Percentiles rank a stretch among this genome's conserved stretches.
phyloP scores from a whole-genome alignment of 495 filamentous ascomycete genomes.

The Aspergillus egyptiacus region DNA sequence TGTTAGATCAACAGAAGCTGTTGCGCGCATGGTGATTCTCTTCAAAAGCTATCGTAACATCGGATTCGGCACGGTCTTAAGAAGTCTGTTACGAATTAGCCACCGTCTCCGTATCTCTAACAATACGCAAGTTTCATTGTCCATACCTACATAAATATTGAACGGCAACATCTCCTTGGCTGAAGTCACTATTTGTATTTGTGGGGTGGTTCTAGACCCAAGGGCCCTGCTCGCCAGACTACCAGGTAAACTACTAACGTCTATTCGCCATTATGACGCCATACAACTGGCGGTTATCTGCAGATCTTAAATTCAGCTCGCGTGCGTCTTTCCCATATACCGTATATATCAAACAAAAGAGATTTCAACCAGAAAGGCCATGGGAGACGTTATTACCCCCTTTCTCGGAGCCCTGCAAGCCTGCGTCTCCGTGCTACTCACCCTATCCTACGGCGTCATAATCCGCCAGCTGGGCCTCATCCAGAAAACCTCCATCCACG shows the following conservation, averaged over 20 bases:
- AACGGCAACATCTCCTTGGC: not conserved
- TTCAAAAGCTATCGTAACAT: too few species aligned
- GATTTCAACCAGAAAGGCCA: not conserved
- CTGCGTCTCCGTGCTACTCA: conserved; percentile 61
- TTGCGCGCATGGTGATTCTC: not conserved
- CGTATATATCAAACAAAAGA: not conserved
- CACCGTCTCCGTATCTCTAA: too few species aligned
- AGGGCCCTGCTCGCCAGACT: too few species aligned
- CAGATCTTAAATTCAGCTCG: not conserved
- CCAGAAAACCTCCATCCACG: conserved; percentile 47
- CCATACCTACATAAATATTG: too few species aligned
- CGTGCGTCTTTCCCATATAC: not conserved
- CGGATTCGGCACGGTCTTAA: too few species aligned
- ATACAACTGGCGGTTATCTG: not conserved
- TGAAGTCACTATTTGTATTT: not conserved
- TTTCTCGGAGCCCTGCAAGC: conserved; percentile 69
- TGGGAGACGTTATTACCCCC: conserved; percentile 32
- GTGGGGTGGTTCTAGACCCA: not conserved
- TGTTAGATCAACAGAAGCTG: conserved; percentile 17
- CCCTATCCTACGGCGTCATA: conserved; percentile 58
- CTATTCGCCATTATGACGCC: conserved; percentile 14
- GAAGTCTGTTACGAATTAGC: too few species aligned
- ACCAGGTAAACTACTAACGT: not conserved
- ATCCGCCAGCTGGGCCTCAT: conserved; percentile 55
- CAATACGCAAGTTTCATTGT: too few species aligned